Conservation (phyloP, 331 rosid genomes). For the Saraca asoca region DNA sequence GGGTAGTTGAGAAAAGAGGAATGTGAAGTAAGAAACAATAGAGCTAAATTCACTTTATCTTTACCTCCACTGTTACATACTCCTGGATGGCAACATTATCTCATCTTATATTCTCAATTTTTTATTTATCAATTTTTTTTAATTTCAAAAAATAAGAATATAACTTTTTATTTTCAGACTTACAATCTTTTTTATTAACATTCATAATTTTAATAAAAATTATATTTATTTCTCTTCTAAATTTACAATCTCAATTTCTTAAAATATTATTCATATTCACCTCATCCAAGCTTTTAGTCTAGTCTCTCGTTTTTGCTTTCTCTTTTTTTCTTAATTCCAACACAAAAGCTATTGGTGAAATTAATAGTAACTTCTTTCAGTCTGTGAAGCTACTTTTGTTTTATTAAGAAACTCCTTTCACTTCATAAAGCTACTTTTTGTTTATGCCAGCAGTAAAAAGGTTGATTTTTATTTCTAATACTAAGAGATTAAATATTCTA, state of each 20-base stretch:
- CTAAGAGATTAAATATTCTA: too few species aligned
- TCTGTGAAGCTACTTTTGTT: constrained; percentile 29
- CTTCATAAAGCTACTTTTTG: constrained; percentile 30
- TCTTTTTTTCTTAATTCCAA: neutral
- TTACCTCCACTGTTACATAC: neutral
- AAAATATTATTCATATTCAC: too few species aligned
- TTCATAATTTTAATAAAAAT: too few species aligned
- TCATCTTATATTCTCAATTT: neutral
- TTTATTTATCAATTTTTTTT: too few species aligned
- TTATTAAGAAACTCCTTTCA: neutral
- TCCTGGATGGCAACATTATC: constrained; percentile 17
- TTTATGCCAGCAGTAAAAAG: neutral
- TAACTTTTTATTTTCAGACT: too few species aligned
- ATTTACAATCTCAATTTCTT: too few species aligned
- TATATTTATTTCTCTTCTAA: too few species aligned
- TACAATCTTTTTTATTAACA: too few species aligned
- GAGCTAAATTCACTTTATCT: neutral
- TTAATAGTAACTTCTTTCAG: neutral
- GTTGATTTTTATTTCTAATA: too few species aligned
- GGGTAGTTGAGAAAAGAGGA: constrained; percentile 11
- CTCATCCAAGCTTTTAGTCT: constrained; percentile 8
- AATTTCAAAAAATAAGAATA: too few species aligned
- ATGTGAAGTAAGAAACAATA: neutral
- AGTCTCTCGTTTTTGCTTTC: neutral
- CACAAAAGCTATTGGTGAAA: neutral